Conservation (phyloP, 257 asterid species). For the Striga asiatica region DNA sequence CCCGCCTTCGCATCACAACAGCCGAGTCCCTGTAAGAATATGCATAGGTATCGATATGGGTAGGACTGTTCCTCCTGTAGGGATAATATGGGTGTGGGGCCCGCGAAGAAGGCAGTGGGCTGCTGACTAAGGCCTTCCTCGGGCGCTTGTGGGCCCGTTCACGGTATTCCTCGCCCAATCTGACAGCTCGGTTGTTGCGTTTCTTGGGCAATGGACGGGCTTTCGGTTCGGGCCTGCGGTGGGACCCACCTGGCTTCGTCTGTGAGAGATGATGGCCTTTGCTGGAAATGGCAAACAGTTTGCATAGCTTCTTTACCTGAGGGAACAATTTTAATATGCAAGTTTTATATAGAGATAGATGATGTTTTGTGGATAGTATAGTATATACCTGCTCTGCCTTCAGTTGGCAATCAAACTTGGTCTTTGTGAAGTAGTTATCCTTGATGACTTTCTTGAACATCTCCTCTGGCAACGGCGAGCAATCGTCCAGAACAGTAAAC, state of each 20-base stretch:
- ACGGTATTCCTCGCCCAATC: constrained; percentile 16
- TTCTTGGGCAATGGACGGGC: constrained; percentile 14
- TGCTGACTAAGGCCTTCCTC: constrained; percentile 25
- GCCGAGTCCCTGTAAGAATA: constrained; percentile 17
- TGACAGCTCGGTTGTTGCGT: constrained; percentile 15
- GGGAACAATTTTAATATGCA: no score
- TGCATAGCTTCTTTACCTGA: constrained; percentile 69
- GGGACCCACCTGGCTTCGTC: constrained; percentile 19
- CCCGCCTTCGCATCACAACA: no score
- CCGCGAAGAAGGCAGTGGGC: constrained; percentile 23
- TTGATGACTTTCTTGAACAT: constrained; percentile 56
- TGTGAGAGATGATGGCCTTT: constrained; percentile 20
- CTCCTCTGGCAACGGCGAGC: constrained; percentile 79
- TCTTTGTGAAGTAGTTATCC: constrained; percentile 55
- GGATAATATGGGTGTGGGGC: constrained; percentile 30
- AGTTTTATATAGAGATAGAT: neutral
- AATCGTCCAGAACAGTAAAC: constrained; percentile 46
- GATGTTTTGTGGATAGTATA: neutral
- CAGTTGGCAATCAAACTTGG: constrained; percentile 59
- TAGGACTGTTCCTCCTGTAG: no score
- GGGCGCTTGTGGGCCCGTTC: constrained; percentile 33
- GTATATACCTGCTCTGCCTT: constrained; percentile 56
- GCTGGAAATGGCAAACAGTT: constrained; percentile 39
- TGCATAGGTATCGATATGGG: no score
- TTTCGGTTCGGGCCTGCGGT: constrained; percentile 26